These are phyloP conservation scores for Tetragonia tetragonoides DNA, from an alignment of 148 eudicot species.

Conservation along the genomic window DNA sequence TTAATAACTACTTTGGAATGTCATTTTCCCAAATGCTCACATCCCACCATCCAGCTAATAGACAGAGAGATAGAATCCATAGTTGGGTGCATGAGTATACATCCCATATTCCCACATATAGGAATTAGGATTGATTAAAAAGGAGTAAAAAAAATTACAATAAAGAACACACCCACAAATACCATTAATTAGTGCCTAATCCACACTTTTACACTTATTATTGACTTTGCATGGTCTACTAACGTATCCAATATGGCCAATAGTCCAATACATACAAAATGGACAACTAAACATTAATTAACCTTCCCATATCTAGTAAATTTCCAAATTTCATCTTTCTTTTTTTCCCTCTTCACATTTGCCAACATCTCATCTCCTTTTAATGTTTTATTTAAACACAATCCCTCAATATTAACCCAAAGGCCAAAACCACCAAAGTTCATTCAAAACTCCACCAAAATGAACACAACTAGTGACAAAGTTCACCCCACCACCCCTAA, in stretches of 20 bases:
- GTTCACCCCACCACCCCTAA: slow-evolving; percentile 29
- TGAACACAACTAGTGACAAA: slow-evolving; percentile 14
- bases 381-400: background rate
- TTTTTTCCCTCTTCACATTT: background rate
- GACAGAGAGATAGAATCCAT: background rate
- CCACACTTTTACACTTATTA: background rate
- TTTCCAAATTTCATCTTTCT: background rate
- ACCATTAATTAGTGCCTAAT: background rate
- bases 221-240: too few relatives aligned
- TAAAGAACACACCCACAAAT: background rate
- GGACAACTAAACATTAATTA: slow-evolving; percentile 12
- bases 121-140: background rate
- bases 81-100: background rate
- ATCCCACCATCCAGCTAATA: background rate
- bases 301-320: background rate
- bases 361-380: slow-evolving; percentile 6
- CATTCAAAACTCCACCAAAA: background rate
- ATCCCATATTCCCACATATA: too few relatives aligned
- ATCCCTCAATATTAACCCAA: background rate
- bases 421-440: background rate
- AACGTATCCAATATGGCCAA: too few relatives aligned
- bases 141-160: background rate
- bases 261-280: background rate
- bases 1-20: background rate
- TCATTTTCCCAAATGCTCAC: slow-evolving; percentile 1